phyloP scores from a whole-genome alignment of 2,329 filamentous ascomycete species.

The Botryotinia globosa region DNA sequence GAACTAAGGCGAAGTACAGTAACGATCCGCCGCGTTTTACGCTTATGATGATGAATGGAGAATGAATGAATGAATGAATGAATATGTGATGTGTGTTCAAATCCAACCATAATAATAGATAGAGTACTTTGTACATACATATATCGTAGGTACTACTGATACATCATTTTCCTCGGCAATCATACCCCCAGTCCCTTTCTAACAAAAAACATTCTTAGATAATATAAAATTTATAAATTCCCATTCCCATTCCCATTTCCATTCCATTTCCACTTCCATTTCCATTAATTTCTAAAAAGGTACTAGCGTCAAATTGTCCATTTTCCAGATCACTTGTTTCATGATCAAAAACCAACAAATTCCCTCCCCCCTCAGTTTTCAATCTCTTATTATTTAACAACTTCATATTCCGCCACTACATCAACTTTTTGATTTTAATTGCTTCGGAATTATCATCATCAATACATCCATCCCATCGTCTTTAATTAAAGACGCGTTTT shows the following conservation, averaged over 20 bases:
- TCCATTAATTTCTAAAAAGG: slow-evolving; percentile 11
- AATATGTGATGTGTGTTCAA: background rate
- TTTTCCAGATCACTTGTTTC: slow-evolving; percentile 9
- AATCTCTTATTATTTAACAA: slow-evolving; percentile 8
- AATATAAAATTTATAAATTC: background rate
- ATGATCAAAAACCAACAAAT: slow-evolving; percentile 14
- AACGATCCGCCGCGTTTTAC: background rate
- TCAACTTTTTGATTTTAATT: background rate
- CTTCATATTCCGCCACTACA: slow-evolving; percentile 9
- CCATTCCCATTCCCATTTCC: too few species aligned
- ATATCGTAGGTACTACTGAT: too few species aligned
- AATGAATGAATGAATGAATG: too few species aligned
- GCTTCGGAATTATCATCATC: slow-evolving; percentile 21
- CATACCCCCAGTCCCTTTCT: background rate
- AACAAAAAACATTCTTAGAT: background rate
- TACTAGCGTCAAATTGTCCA: slow-evolving; percentile 10
- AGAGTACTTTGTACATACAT: too few species aligned
- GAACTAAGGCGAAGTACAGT: slow-evolving; percentile 8
- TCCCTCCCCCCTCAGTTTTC: background rate
- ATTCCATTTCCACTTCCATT: background rate
- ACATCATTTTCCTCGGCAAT: background rate
- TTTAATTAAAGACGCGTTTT: slow-evolving; percentile 22
- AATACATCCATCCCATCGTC: slow-evolving; percentile 20
- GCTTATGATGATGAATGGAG: background rate
- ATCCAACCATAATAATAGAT: background rate